A percentile compares a stretch with the other conserved stretches of the same genome.
phyloP scores from a whole-genome alignment of 208 protist species.

The Leishmania turanica region DNA sequence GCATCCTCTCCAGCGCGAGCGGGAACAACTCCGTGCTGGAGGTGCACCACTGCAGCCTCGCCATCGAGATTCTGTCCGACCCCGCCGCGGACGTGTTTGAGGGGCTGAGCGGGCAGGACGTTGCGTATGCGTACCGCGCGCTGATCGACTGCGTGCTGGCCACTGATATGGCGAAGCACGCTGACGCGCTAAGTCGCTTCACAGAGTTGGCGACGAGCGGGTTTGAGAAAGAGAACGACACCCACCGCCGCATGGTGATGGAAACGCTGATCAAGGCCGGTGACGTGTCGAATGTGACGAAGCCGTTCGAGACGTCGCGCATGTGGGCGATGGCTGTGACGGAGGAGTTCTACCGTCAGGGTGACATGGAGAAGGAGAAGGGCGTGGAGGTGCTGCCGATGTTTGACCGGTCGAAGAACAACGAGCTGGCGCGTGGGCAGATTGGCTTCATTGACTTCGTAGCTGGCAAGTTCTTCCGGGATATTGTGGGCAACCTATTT shows the following conservation, averaged over 20 bases:
- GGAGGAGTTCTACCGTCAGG: slow-evolving; percentile 90
- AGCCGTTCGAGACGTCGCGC: slow-evolving; percentile 83
- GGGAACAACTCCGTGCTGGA: slow-evolving; percentile 86
- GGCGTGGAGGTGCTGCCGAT: slow-evolving; percentile 82
- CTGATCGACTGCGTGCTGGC: slow-evolving; percentile 87
- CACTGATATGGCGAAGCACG: slow-evolving; percentile 54
- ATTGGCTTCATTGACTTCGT: slow-evolving; percentile 91
- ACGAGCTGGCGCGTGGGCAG: slow-evolving; percentile 84
- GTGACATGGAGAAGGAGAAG: slow-evolving; percentile 89
- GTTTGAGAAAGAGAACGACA: slow-evolving; percentile 41
- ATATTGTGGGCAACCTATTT: slow-evolving; percentile 57
- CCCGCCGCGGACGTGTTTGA: slow-evolving; percentile 77
- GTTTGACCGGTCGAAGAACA: slow-evolving; percentile 87
- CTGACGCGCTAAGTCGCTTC: slow-evolving; percentile 49
- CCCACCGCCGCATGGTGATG: slow-evolving; percentile 38
- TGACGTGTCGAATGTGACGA: slow-evolving; percentile 88
- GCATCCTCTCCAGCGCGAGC: slow-evolving; percentile 80
- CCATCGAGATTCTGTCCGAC: slow-evolving; percentile 84
- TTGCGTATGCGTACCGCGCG: slow-evolving; percentile 53
- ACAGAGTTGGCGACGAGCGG: slow-evolving; percentile 19
- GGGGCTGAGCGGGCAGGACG: slow-evolving; percentile 44
- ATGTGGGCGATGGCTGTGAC: slow-evolving; percentile 87
- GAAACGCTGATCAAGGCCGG: slow-evolving; percentile 84
- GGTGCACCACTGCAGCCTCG: slow-evolving; percentile 89
- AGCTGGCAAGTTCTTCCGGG: slow-evolving; percentile 75